Evolutionary conservation across 83 land plant species (phyloP), one percentile per base, ranked within the genome.

Genomic region (Larix sibirica): DNA sequence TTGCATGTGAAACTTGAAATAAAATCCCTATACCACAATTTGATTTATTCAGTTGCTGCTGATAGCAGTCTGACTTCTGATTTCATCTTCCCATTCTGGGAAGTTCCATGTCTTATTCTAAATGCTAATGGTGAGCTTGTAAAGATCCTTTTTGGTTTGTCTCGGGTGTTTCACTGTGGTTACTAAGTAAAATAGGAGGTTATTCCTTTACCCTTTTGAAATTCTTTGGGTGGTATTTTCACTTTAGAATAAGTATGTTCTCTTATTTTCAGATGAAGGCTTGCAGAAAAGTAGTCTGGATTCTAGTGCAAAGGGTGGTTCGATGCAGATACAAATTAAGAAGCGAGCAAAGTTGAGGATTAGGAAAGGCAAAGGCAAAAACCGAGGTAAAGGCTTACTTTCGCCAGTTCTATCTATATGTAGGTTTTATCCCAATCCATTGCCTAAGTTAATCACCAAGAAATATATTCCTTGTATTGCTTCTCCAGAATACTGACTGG

Each of bases 341-440:
- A 71, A 71, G 76, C 54, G 76, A 9, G 76, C 76, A 5, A 71
- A 71, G 76, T 71, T 71, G 76, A 71, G 42, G 76, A 71, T 42
- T n/a, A 42, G n/a, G 23, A 40, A 71, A 71, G 76, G 76, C 36
- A 71, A 71, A 71, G 76, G 76, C 13, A 40, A 71, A 71, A 47
- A 47, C 3, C 40, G 21, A 71, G 76, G 56, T 20, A 40, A 71
- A 71, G 76, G 50, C 38, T 9, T 71, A 54, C 7, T 71, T 71
- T 71, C 10, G 6, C 50, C 10, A 47, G 50, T 47, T 47, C 50
- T 47, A 47, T 4, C 44, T 42, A 42, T 42, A 42, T 42, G 44
- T 47, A 47, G 50, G 50, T 47, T 47, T 47, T 8, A 47, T 47
- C 50, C 50, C 9, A 47, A 7, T 47, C 47, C 8, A 47, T 8